Percentiles rank a stretch among this genome's conserved stretches.
These are phyloP conservation scores for Chalciporus chontae DNA, from an alignment of 768 basidiomycete species.

Conservation along the genomic window DNA sequence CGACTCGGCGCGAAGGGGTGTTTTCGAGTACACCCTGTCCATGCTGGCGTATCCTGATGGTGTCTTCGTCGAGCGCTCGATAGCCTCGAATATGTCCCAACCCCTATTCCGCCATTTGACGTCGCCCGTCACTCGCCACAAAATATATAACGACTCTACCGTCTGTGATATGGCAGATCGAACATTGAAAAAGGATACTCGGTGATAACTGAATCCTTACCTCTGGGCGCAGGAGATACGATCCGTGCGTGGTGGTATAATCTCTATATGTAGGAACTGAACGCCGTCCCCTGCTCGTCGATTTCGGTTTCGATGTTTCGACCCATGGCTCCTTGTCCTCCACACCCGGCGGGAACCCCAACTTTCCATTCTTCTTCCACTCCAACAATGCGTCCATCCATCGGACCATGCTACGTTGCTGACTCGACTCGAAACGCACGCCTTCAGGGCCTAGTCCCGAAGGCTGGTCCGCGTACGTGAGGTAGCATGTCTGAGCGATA, in stretches of 20 bases:
- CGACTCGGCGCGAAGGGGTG: slow-evolving; percentile 38
- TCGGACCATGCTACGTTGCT: slow-evolving; percentile 6
- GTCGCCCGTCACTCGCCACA: slow-evolving; percentile 71
- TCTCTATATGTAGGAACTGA: slow-evolving; percentile 39
- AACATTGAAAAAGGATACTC: too few relatives aligned
- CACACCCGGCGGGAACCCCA: slow-evolving; percentile 50
- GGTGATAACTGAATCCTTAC: slow-evolving; percentile 33
- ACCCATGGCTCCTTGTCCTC: slow-evolving; percentile 30
- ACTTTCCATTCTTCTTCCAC: slow-evolving; percentile 44
- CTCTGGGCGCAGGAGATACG: slow-evolving; percentile 68
- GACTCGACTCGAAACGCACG: slow-evolving; percentile 17
- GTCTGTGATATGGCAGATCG: slow-evolving; percentile 41
- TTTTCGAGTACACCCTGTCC: slow-evolving; percentile 36
- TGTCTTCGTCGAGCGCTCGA: slow-evolving; percentile 57
- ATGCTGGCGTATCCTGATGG: slow-evolving; percentile 59
- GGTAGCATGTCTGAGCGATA: slow-evolving; percentile 69
- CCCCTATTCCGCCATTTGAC: slow-evolving; percentile 65
- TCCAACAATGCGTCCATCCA: slow-evolving; percentile 35
- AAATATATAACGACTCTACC: slow-evolving; percentile 65
- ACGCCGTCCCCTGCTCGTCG: slow-evolving; percentile 4
- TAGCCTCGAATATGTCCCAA: slow-evolving; percentile 66
- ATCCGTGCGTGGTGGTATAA: slow-evolving; percentile 43
- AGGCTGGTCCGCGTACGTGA: slow-evolving; percentile 67
- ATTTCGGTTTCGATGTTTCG: neutral
- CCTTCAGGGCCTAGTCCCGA: slow-evolving; percentile 65